Evolutionary conservation across 768 basidiomycete genomes (phyloP).

Genomic region (Lactarius trivialis): DNA sequence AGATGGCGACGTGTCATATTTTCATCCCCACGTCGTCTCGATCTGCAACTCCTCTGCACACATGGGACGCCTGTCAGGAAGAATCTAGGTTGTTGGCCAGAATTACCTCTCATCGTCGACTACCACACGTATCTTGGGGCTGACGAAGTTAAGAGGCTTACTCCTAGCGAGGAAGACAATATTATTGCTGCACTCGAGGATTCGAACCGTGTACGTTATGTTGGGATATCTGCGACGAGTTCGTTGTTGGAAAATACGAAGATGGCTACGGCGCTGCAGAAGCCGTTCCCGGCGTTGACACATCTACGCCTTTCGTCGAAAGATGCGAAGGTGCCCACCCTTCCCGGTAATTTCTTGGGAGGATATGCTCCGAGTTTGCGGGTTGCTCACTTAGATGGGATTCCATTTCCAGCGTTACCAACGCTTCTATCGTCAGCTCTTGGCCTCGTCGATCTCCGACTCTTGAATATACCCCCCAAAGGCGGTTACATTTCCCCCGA

Average conservation of each 20-base stretch:
- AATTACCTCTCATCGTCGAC: background rate
- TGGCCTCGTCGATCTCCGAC: background rate
- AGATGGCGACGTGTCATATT: constrained; percentile 5
- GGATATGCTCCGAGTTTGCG: background rate
- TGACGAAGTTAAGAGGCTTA: background rate
- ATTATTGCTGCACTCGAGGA: background rate
- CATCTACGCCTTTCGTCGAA: background rate
- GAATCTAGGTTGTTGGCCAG: background rate
- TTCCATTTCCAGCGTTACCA: background rate
- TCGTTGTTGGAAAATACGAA: background rate
- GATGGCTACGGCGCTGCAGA: background rate
- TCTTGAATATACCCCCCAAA: background rate
- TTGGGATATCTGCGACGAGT: background rate
- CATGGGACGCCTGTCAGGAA: background rate
- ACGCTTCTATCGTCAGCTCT: background rate
- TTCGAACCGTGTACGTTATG: background rate
- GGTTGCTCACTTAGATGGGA: background rate
- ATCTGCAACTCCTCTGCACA: constrained; percentile 3
- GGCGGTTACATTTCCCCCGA: background rate
- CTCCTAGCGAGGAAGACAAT: background rate
- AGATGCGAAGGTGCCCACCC: background rate
- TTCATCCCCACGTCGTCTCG: background rate
- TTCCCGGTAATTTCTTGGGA: background rate
- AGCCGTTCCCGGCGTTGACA: constrained; percentile 1
- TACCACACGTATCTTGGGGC: background rate